phyloP scores from a whole-genome alignment of 1,284 basidiomycete species.

The Ceratorhiza oryzae-sativae region DNA sequence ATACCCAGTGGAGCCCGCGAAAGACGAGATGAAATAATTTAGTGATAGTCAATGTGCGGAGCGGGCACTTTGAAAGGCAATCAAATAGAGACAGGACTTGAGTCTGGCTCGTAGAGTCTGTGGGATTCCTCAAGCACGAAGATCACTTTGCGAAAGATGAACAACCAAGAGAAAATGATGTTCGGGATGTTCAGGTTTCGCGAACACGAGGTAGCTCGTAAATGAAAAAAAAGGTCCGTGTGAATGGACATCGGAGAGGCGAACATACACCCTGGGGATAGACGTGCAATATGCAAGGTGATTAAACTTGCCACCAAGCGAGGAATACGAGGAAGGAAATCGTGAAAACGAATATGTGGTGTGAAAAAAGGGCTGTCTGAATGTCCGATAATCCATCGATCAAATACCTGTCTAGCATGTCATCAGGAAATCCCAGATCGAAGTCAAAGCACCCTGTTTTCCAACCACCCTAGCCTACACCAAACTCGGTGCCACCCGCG shows the following conservation, averaged over 20 bases:
- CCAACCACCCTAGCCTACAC: slow-evolving; percentile 10
- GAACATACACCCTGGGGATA: neutral
- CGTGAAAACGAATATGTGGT: neutral
- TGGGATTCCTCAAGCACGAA: neutral
- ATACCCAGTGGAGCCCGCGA: neutral
- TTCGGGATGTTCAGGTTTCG: slow-evolving; percentile 3
- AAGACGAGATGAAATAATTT: neutral
- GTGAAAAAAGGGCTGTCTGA: neutral
- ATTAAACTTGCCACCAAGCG: slow-evolving; percentile 10
- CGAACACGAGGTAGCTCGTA: slow-evolving; percentile 26
- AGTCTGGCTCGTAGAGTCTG: neutral
- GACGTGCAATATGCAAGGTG: slow-evolving; percentile 8
- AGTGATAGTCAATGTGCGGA: neutral
- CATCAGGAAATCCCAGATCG: slow-evolving; percentile 18
- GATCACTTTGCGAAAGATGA: slow-evolving; percentile 32
- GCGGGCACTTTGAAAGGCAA: neutral
- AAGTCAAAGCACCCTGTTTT: slow-evolving; percentile 28
- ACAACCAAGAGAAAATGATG: slow-evolving; percentile 6
- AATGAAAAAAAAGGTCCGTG: neutral
- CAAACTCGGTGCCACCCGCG: slow-evolving; percentile 9
- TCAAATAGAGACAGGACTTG: neutral
- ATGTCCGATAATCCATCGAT: neutral
- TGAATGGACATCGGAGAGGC: neutral
- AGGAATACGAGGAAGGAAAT: neutral
- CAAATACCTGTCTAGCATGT: neutral